These are phyloP conservation scores for Stagonosporopsis vannaccii DNA, from an alignment of 2,329 filamentous ascomycete species.

Conservation along the genomic window DNA sequence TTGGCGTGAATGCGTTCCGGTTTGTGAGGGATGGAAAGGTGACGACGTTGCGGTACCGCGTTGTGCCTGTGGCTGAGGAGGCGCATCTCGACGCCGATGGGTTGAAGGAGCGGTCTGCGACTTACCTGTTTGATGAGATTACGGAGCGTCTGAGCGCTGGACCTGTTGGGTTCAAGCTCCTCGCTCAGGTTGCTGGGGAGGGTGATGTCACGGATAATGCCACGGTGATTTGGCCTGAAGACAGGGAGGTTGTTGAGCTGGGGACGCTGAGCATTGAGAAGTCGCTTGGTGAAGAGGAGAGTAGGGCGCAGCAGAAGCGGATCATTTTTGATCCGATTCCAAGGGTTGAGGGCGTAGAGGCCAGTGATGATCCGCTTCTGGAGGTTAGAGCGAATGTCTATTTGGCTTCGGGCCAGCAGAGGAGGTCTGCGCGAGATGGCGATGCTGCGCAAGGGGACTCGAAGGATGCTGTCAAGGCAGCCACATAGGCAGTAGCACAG, in stretches of 20 bases:
- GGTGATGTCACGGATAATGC: slow-evolving; percentile 59
- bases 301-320: slow-evolving; percentile 56
- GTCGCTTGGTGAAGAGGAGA: slow-evolving; percentile 51
- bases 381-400: slow-evolving; percentile 65
- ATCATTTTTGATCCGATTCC: slow-evolving; percentile 67
- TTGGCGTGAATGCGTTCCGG: slow-evolving; percentile 59
- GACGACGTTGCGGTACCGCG: slow-evolving; percentile 59
- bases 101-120: slow-evolving; percentile 47
- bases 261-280: slow-evolving; percentile 57
- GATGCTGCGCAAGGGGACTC: slow-evolving; percentile 12
- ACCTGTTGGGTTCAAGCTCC: slow-evolving; percentile 56
- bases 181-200: slow-evolving; percentile 59
- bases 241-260: slow-evolving; percentile 59
- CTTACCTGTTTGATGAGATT: slow-evolving; percentile 61
- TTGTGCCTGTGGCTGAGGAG: slow-evolving; percentile 57
- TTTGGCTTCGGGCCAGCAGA: slow-evolving; percentile 62
- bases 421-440: slow-evolving; percentile 52
- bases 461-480: slow-evolving; percentile 1
- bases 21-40: slow-evolving; percentile 53
- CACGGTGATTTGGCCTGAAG: slow-evolving; percentile 62
- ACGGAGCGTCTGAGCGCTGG: slow-evolving; percentile 45
- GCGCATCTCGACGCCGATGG: slow-evolving; percentile 50
- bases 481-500: neutral
- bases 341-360: slow-evolving; percentile 61
- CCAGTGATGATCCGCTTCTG: slow-evolving; percentile 63